Evolutionary conservation across 1,139 yeast species (phyloP), one percentile per base, ranked within the genome.

Genomic region (Meyerozyma elateridarum): DNA sequence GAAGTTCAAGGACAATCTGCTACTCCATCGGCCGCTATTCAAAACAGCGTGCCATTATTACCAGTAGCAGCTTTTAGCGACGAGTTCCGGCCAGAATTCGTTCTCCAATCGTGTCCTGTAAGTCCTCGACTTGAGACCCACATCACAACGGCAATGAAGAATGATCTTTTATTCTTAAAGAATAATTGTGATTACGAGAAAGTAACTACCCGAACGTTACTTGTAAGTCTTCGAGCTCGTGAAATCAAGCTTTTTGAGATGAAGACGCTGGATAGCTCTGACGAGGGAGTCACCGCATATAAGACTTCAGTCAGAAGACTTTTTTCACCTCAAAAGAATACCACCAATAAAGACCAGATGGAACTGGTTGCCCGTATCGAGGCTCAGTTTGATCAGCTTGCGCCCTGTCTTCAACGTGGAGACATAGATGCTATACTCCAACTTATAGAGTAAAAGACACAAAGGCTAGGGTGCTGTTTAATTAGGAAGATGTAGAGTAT

Each of bases 231-330:
- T 30, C 51, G 82, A 25, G 77, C 78, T 1, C 54, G 82, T 18
- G 84, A 77, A 41, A 71, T 77, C 31, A 74, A 73, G 44, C 61
- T 70, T 28, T 62, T 76, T 15, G 70, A 69, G 31, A 61, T 75
- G 64, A 57, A 41, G 27, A 51, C 22, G 28, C 29, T 20, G 29
- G 15, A 13, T 6, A 9, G 15, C 4, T 14, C 33, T 4, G 33
- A 21, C 17, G 26, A 27, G 8, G 27, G 22, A 6, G 27, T 15
- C 15, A 24, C 27, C 4, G 18, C 27, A 9, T 26, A 17, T 15
- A 26, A 26, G 21, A 9, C 29, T 14, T 16, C 20, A 15, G 29
- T 26, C 15, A 26, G 13, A 13, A 20, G 21, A 11, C 16, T 26
- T 8, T 26, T 26, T 17, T 12, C 11, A 6, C 21, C 21, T 5